These are phyloP conservation scores for Cairneyella variabilis DNA, from an alignment of 495 filamentous ascomycete genomes.

Conservation along the genomic window DNA sequence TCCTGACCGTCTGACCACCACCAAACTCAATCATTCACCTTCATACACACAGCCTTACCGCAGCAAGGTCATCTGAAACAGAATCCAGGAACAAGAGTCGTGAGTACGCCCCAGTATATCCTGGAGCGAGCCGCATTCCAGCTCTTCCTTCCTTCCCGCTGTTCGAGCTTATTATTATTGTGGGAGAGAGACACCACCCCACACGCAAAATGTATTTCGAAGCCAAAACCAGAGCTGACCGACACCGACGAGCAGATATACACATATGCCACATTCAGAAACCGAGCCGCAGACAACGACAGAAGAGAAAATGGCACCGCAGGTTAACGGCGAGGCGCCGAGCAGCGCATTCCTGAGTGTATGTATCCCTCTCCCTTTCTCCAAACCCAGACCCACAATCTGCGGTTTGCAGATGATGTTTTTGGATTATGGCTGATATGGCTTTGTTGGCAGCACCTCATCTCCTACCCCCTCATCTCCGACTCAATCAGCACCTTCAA, in stretches of 20 bases:
- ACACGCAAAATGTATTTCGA: neutral
- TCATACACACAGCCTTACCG: neutral
- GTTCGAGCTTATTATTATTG: neutral
- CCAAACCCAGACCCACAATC: conserved; percentile 9
- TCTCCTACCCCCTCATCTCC: conserved; percentile 78
- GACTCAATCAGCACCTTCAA: conserved; percentile 77
- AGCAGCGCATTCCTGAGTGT: conserved; percentile 66
- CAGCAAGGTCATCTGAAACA: neutral
- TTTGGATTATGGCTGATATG: too few relatives aligned
- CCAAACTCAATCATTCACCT: neutral
- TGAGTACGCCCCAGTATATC: neutral
- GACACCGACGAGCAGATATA: neutral
- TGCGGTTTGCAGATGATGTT: too few relatives aligned
- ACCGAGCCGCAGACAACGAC: neutral
- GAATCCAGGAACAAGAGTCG: neutral
- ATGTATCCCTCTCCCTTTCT: conserved; percentile 29
- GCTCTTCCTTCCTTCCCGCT: neutral
- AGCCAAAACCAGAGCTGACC: neutral
- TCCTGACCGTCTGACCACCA: conserved; percentile 6
- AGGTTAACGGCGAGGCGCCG: conserved; percentile 61
- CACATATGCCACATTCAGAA: conserved; percentile 15
- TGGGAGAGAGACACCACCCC: neutral
- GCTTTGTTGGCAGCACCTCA: conserved; percentile 60
- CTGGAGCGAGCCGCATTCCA: neutral
- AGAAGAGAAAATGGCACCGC: conserved; percentile 32